Conservation (phyloP, 345 rosid genomes). For the Gossypium rotundifolium region DNA sequence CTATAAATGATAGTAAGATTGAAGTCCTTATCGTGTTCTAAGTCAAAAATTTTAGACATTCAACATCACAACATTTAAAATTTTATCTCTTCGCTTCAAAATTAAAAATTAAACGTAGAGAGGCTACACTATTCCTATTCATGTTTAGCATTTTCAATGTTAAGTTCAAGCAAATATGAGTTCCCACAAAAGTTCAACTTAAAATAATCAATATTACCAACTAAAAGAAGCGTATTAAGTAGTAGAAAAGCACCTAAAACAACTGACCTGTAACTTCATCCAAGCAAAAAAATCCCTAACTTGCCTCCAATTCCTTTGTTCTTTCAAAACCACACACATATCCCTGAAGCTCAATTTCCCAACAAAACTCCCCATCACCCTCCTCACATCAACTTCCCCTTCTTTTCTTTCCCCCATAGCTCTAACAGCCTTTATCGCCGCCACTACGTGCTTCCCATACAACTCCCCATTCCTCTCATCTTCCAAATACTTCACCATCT, state of each 20-base stretch:
- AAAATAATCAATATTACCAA: too few species aligned
- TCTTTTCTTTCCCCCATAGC: constrained; percentile 37
- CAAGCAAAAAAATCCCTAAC: constrained; percentile 73
- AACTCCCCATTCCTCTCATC: constrained; percentile 72
- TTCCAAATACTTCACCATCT: constrained; percentile 76
- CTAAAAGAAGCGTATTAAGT: background rate
- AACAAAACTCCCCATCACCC: constrained; percentile 74
- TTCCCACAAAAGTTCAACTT: background rate
- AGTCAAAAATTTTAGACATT: too few species aligned
- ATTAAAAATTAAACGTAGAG: too few species aligned
- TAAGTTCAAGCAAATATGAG: background rate
- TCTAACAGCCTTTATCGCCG: constrained; percentile 75
- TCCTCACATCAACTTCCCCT: constrained; percentile 55
- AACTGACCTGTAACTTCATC: constrained; percentile 87
- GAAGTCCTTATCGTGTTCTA: too few species aligned
- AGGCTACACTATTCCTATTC: too few species aligned
- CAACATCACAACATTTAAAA: too few species aligned
- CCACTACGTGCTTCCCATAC: constrained; percentile 79
- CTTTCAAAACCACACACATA: constrained; percentile 90
- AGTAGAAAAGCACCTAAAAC: background rate
- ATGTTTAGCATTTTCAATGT: constrained; percentile 1
- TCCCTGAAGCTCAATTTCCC: constrained; percentile 70
- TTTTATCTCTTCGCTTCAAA: too few species aligned
- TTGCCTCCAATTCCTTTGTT: constrained; percentile 80
- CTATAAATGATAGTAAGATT: too few species aligned